phyloP scores from a whole-genome alignment of 73 alveolate genomes.

The Stentor roeselii region DNA sequence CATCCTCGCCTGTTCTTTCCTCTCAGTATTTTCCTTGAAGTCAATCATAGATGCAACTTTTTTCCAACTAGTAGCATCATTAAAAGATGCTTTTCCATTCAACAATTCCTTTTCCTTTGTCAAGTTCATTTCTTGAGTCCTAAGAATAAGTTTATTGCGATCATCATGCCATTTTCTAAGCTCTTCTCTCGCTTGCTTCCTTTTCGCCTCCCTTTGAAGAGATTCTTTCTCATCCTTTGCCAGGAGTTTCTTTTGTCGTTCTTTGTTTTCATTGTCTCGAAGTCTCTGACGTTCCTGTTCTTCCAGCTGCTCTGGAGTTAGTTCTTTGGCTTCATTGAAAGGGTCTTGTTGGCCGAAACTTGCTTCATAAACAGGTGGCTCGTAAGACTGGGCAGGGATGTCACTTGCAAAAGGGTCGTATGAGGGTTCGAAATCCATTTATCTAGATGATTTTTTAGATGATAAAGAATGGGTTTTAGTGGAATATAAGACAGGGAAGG shows the following conservation, averaged over 20 bases:
- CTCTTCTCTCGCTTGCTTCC: constrained; percentile 12
- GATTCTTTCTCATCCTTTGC: constrained; percentile 11
- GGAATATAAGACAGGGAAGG: too few relatives aligned
- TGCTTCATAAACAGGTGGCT: not conserved
- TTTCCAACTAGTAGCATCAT: constrained; percentile 7
- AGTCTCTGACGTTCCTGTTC: constrained; percentile 31
- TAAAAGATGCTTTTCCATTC: not conserved
- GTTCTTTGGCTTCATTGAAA: not conserved
- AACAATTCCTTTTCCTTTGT: not conserved
- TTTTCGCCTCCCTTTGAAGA: not conserved
- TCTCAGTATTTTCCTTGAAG: not conserved
- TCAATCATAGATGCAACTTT: constrained; percentile 20
- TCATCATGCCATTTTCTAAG: constrained; percentile 20
- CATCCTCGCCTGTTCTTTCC: constrained; percentile 26
- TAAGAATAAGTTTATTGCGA: not conserved
- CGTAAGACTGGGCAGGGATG: not conserved
- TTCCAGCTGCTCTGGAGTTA: not conserved
- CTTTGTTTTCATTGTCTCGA: not conserved
- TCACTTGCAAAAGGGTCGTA: not conserved
- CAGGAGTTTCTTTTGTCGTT: not conserved
- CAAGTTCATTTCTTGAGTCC: not conserved
- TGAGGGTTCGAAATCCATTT: not conserved
- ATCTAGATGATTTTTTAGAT: too few relatives aligned
- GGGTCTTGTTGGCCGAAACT: not conserved
- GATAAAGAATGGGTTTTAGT: too few relatives aligned